Conservation (phyloP, 352 stramenopile genomes). For the Globisporangium canariense region DNA sequence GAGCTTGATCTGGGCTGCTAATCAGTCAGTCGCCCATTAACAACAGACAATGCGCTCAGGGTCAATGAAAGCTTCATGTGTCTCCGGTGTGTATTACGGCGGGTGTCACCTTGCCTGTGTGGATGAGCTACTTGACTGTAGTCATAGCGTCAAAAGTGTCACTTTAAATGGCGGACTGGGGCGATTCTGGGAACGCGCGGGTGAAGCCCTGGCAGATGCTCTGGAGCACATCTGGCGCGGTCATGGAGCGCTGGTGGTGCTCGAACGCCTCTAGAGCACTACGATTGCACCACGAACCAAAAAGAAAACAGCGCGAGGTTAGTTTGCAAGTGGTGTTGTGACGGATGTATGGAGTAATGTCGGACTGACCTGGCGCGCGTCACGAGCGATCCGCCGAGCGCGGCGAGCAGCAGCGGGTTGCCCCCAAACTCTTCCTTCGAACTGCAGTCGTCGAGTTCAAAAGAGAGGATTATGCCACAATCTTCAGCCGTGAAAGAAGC, state of each 20-base stretch:
- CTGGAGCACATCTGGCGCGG: conserved; percentile 77
- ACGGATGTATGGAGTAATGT: too few species aligned
- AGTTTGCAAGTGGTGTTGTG: too few species aligned
- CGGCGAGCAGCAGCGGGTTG: conserved; percentile 66
- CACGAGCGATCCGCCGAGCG: conserved; percentile 74
- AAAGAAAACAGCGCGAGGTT: too few species aligned
- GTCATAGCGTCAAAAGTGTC: background rate
- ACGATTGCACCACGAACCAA: too few species aligned
- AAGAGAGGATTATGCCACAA: background rate
- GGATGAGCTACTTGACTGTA: background rate
- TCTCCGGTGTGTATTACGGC: background rate
- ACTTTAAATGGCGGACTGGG: conserved; percentile 8
- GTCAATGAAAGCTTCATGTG: too few species aligned
- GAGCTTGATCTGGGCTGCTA: background rate
- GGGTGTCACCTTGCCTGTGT: background rate
- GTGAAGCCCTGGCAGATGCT: conserved; percentile 58
- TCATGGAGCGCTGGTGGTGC: conserved; percentile 73
- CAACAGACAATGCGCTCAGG: too few species aligned
- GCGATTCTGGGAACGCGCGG: conserved; percentile 28
- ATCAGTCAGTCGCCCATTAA: background rate
- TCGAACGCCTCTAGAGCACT: conserved; percentile 62
- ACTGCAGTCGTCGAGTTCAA: background rate
- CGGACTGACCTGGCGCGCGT: conserved; percentile 61
- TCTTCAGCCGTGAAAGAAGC: too few species aligned
- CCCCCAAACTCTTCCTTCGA: conserved; percentile 26